Percentiles rank a stretch among this genome's conserved stretches.
Conservation (phyloP, 2,329 filamentous ascomycete genomes). For the Phoma sp. region DNA sequence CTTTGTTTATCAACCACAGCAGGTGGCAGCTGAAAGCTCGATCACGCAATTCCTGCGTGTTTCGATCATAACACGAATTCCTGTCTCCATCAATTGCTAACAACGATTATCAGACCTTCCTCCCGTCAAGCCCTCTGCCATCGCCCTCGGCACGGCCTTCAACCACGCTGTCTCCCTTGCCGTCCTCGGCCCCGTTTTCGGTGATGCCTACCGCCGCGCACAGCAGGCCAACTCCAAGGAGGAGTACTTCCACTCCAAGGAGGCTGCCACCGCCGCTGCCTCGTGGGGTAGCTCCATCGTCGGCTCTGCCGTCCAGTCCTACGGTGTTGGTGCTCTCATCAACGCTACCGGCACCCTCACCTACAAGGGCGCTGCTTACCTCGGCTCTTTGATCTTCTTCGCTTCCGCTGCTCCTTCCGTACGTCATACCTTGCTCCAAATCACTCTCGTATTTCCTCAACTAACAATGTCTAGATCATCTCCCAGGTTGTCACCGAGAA, state of each 20-base stretch:
- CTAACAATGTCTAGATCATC: conserved; percentile 68
- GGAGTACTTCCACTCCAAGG: conserved; percentile 93
- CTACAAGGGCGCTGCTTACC: conserved; percentile 97
- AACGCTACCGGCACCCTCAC: conserved; percentile 93
- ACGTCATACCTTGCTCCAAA: conserved; percentile 50
- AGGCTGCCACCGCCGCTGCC: conserved; percentile 83
- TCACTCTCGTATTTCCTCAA: neutral
- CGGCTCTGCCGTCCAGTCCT: conserved; percentile 87
- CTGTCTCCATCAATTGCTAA: conserved; percentile 23
- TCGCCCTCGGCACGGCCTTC: conserved; percentile 94
- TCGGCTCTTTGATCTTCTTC: conserved; percentile 89
- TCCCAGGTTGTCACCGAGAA: conserved; percentile 88
- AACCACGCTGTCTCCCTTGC: conserved; percentile 90
- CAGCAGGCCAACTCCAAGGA: conserved; percentile 93
- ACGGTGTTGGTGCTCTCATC: conserved; percentile 82
- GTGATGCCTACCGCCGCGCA: conserved; percentile 91
- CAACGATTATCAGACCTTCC: conserved; percentile 63
- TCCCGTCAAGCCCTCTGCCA: conserved; percentile 95
- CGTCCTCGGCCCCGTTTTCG: conserved; percentile 87
- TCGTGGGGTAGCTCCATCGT: conserved; percentile 90
- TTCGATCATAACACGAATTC: conserved; percentile 9
- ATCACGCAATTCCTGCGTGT: conserved; percentile 20
- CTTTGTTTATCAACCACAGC: neutral
- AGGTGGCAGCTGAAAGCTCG: neutral
- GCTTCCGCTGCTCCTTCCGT: conserved; percentile 87